A percentile compares a stretch with the other conserved stretches of the same genome.
Conservation (phyloP, 169 alveolate species). For the Plasmodium reichenowi region DNA sequence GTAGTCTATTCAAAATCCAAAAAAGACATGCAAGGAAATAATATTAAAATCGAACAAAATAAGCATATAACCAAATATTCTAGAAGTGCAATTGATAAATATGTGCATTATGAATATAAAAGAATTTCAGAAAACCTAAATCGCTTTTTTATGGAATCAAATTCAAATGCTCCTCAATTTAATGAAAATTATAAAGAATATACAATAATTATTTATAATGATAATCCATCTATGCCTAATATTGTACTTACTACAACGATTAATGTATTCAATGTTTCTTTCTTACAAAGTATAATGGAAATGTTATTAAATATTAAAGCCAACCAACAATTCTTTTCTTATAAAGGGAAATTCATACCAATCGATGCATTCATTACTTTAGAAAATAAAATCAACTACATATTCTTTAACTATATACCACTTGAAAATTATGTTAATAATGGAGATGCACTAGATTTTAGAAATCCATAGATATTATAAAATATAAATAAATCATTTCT, state of each 20-base stretch:
- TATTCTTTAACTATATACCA: constrained; percentile 57
- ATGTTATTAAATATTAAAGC: constrained; percentile 48
- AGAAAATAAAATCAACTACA: constrained; percentile 23
- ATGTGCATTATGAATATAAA: constrained; percentile 38
- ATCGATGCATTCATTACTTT: constrained; percentile 31
- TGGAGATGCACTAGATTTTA: neutral
- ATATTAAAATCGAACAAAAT: constrained; percentile 20
- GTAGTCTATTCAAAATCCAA: neutral
- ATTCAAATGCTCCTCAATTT: constrained; percentile 10
- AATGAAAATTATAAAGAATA: constrained; percentile 20
- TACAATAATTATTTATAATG: constrained; percentile 46
- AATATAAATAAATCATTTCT: too few relatives aligned
- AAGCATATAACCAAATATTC: constrained; percentile 22
- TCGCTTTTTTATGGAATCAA: neutral
- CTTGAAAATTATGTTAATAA: constrained; percentile 24
- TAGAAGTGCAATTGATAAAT: constrained; percentile 39
- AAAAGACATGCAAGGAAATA: neutral
- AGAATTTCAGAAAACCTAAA: neutral
- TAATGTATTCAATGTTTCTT: constrained; percentile 56
- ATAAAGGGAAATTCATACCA: constrained; percentile 30
- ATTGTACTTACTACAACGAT: constrained; percentile 45
- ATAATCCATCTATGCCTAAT: constrained; percentile 70
- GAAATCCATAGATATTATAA: too few relatives aligned
- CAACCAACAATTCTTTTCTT: constrained; percentile 53
- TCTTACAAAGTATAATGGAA: constrained; percentile 56